These are phyloP conservation scores for Neurospora sp. DNA, from an alignment of 2,329 filamentous ascomycete genomes.

Conservation along the genomic window DNA sequence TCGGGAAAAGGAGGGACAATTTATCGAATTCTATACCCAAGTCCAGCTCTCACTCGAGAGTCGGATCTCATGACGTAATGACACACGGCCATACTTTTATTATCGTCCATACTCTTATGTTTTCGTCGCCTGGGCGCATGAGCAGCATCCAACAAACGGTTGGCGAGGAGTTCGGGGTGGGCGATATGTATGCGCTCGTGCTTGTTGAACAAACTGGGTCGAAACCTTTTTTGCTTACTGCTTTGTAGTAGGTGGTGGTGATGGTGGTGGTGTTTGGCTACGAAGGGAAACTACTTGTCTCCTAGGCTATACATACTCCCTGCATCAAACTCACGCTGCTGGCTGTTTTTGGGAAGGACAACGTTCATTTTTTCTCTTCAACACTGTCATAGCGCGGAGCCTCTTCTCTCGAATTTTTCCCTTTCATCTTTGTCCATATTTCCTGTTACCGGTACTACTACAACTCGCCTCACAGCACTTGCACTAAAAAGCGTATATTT, in stretches of 20 bases:
- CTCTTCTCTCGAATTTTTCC: not conserved
- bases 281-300: not conserved
- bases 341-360: not conserved
- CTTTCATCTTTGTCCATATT: not conserved
- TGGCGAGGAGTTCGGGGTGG: not conserved
- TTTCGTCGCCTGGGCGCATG: not conserved
- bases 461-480: not conserved
- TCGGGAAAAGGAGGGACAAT: not conserved
- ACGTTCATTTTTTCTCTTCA: not conserved
- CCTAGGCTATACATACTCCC: not conserved
- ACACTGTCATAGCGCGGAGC: not conserved
- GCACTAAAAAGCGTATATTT: not conserved
- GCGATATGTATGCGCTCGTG: not conserved
- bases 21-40: conserved; percentile 3
- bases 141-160: not conserved
- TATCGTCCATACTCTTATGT: not conserved
- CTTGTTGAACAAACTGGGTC: not conserved
- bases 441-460: not conserved
- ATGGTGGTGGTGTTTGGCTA: not conserved
- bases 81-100: not conserved
- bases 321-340: not conserved
- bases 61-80: not conserved
- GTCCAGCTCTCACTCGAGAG: not conserved
- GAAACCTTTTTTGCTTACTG: not conserved
- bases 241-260: not conserved